Conservation (phyloP, 495 filamentous ascomycete genomes). For the Aspergillus wentii region DNA sequence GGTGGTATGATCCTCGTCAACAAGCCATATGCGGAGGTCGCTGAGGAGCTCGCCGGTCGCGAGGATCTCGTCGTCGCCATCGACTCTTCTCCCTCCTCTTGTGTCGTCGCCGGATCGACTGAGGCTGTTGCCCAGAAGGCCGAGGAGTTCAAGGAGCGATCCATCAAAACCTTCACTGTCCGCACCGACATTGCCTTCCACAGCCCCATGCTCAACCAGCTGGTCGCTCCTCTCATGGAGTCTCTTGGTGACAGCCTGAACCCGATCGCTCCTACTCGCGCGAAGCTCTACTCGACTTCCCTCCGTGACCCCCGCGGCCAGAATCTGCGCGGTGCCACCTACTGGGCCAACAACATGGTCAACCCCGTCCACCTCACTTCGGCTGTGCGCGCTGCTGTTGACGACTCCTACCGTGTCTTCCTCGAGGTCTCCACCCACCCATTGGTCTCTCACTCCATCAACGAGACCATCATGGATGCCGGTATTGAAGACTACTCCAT, state of each 20-base stretch:
- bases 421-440: slow-evolving; percentile 33
- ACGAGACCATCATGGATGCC: slow-evolving; percentile 25
- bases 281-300: slow-evolving; percentile 36
- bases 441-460: slow-evolving; percentile 29
- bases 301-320: slow-evolving; percentile 12
- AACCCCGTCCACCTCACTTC: slow-evolving; percentile 13
- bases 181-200: slow-evolving; percentile 31
- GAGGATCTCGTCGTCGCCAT: slow-evolving; percentile 33
- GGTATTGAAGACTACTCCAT: slow-evolving; percentile 23
- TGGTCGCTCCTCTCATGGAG: slow-evolving; percentile 19
- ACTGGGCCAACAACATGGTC: slow-evolving; percentile 13
- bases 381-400: slow-evolving; percentile 27
- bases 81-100: slow-evolving; percentile 37
- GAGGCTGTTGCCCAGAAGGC: slow-evolving; percentile 14
- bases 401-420: slow-evolving; percentile 27
- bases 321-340: slow-evolving; percentile 15
- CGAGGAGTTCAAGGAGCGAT: slow-evolving; percentile 8
- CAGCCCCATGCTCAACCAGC: slow-evolving; percentile 23
- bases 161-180: slow-evolving; percentile 21
- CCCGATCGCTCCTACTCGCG: slow-evolving; percentile 14
- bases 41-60: slow-evolving; percentile 9
- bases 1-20: slow-evolving; percentile 49
- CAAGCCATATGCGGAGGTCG: slow-evolving; percentile 37
- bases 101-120: slow-evolving; percentile 27
- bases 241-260: slow-evolving; percentile 13